These are phyloP conservation scores for Talaromyces sp. DNA, from an alignment of 2,329 filamentous ascomycete genomes.

Conservation along the genomic window DNA sequence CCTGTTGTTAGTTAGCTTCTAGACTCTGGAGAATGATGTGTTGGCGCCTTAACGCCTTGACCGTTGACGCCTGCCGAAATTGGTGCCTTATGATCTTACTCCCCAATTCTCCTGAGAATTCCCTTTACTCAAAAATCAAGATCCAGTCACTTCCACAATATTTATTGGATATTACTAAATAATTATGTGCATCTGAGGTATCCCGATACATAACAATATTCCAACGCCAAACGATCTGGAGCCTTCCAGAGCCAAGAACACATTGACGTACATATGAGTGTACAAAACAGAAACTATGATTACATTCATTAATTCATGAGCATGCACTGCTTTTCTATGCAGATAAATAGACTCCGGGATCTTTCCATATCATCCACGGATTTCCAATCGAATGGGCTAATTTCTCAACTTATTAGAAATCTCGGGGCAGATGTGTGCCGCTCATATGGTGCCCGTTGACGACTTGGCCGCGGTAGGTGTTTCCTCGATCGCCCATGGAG, in stretches of 20 bases:
- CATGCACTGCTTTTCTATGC: background rate
- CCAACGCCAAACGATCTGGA: background rate
- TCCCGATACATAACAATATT: background rate
- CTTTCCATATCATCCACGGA: background rate
- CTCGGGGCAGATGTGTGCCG: background rate
- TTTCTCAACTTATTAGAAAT: background rate
- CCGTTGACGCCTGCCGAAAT: background rate
- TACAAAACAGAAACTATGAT: background rate
- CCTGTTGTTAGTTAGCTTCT: background rate
- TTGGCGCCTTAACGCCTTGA: slow-evolving; percentile 5
- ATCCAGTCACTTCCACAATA: background rate
- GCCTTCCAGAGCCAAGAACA: background rate
- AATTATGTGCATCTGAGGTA: background rate
- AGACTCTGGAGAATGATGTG: background rate
- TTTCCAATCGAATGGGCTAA: background rate
- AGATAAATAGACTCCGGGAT: background rate
- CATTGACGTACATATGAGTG: background rate
- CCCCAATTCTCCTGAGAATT: too few species aligned
- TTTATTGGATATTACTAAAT: background rate
- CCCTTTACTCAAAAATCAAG: background rate
- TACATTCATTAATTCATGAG: background rate
- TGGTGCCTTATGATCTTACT: background rate
- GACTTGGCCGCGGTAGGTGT: slow-evolving; percentile 22
- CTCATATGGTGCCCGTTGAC: background rate
- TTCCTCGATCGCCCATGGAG: slow-evolving; percentile 32